Evolutionary conservation across 1,139 yeast species (phyloP), one percentile per base, ranked within the genome.

Genomic region (Scheffersomyces segobiensis): DNA sequence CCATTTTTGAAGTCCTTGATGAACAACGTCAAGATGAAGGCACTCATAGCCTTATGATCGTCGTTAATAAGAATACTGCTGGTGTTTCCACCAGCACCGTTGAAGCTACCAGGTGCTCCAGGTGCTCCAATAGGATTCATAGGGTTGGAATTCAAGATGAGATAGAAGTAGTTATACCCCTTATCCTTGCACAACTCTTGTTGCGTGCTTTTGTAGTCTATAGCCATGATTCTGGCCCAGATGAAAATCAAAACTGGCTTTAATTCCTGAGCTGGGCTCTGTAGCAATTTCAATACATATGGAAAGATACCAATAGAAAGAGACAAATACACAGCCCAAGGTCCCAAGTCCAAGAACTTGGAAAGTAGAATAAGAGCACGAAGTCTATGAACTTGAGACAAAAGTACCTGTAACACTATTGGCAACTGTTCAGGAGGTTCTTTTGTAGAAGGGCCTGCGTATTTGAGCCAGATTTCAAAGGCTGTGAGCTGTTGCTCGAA

Each of bases 191-290:
- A 85, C 52, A 95, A 81, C 68, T 95, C 99, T 63, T 89, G 93
- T 70, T 96, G 99, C 2, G 97, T 93, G 66, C 91, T 89, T 62
- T 86, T 85, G 69, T 89, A 89, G 72, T 95, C 98, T 22, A 95
- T 96, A 3, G 98, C 96, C 96, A 95, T 91, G 26, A 95, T 92
- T 64, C 99, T 81, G 0, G 98, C 97, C 99, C 99, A 95, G 59
- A 95, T 95, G 67, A 93, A 96, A 1, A 96, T 95, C 59, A 95
- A 76, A 2, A 95, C 97, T 0, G 99, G 98, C 67, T 93, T 93
- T 60, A 96, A 79, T 67, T 96, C 99, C 49, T 92, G 96, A 0
- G 98, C 97, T 0, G 99, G 98, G 60, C 97, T 89, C 71, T 95
- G 99, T 48, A 95, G 76, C 47, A 96, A 79, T 67, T 93, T 92